phyloP scores from a whole-genome alignment of 192 early-diverging fungal species.

The Spizellomyces sp. region DNA sequence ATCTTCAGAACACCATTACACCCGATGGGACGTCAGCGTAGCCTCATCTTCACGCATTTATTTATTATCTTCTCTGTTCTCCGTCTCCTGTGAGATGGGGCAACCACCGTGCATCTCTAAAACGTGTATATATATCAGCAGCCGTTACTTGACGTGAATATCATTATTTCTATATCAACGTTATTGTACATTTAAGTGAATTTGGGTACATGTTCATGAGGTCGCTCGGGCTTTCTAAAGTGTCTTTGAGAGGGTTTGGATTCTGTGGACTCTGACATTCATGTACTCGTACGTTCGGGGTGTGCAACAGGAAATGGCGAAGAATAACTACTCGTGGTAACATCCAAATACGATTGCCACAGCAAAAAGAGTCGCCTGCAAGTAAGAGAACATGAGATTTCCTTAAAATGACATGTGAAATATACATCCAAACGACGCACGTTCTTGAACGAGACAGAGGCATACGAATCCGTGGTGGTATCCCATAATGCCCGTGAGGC shows the following conservation, averaged over 20 bases:
- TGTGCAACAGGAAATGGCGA: no score
- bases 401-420: not conserved
- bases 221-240: not conserved
- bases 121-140: no score
- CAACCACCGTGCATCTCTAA: no score
- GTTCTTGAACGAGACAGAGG: conserved; percentile 58
- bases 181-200: no score
- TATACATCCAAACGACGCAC: conserved; percentile 33
- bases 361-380: conserved; percentile 53
- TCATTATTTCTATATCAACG: no score
- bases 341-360: conserved; percentile 59
- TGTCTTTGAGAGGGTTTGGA: not conserved
- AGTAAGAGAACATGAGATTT: not conserved
- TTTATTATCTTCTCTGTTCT: no score
- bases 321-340: conserved; percentile 42
- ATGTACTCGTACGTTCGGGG: no score
- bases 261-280: not conserved
- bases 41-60: no score
- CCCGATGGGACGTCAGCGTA: not conserved
- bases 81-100: no score
- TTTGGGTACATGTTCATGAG: no score
- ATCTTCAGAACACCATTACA: conserved; percentile 69
- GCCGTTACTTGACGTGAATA: no score
- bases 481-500: conserved; percentile 59
- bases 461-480: conserved; percentile 54